These are phyloP conservation scores for Rugosomyces carneus DNA, from an alignment of 1,284 basidiomycete genomes.

Conservation along the genomic window DNA sequence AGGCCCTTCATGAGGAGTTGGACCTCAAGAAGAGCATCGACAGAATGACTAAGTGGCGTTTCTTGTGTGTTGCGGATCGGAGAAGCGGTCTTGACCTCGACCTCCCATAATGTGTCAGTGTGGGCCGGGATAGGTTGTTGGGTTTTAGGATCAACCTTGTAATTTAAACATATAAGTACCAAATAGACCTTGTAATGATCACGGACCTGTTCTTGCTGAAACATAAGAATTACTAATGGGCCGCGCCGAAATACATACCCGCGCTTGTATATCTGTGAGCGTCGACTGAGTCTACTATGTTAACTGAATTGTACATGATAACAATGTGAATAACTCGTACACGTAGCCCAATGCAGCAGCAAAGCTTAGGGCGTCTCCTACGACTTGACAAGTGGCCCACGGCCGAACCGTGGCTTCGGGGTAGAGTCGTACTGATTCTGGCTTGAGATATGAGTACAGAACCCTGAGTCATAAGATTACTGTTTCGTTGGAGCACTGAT, in stretches of 20 bases:
- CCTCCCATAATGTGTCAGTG: constrained; percentile 73
- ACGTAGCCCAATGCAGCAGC: constrained; percentile 70
- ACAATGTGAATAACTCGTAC: constrained; percentile 32
- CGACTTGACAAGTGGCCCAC: constrained; percentile 70
- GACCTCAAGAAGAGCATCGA: constrained; percentile 70
- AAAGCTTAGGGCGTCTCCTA: constrained; percentile 71
- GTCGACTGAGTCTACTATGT: constrained; percentile 38
- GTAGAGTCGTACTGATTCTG: constrained; percentile 69
- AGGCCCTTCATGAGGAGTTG: constrained; percentile 76
- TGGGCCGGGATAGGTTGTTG: constrained; percentile 67
- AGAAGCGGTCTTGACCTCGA: constrained; percentile 73
- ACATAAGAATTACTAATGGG: constrained; percentile 67
- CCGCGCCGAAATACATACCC: constrained; percentile 71
- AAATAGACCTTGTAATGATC: neutral
- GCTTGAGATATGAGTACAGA: constrained; percentile 71
- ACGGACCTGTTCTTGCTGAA: constrained; percentile 71
- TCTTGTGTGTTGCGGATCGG: constrained; percentile 71
- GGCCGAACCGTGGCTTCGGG: constrained; percentile 78
- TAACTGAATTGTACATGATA: neutral
- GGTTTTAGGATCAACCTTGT: constrained; percentile 59
- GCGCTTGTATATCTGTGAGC: constrained; percentile 72
- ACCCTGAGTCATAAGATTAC: constrained; percentile 40
- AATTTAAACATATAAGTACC: constrained; percentile 9
- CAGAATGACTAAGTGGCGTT: constrained; percentile 51
- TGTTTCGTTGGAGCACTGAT: neutral